Base-by-base conservation (phyloP, 352 stramenopile genomes). In the Nothophytophthora sp. region DNA sequence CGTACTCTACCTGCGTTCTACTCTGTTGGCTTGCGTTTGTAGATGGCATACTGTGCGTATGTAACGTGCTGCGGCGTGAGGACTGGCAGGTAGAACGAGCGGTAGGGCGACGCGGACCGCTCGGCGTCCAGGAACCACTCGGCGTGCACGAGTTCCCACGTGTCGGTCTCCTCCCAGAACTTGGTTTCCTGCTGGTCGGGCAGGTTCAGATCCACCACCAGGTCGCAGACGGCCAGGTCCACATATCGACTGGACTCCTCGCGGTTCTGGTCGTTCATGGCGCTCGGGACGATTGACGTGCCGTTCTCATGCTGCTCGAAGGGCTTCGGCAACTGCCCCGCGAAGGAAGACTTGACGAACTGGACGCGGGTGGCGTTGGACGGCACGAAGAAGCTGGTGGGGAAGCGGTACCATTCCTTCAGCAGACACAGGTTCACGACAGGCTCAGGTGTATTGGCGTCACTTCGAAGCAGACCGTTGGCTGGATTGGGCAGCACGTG, bases 361-460 rank as follows among this genome's bases (percentile, higher is more conserved):
- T 75, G 74, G 18, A 99, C 66, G 27, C 58, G 68, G 46, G 77
- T 80, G 23, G 66, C 63, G 37, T 91, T 91, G 25, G 70, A 66
- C 19, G 96, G 95, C n/a, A 99, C 69, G 59, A 98, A 99, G 61
- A 98, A 99, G 37, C 78, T 97, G 13, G 90, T 90, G 0, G 96
- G 95, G 64, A 98, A 99, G 34, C 94, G 77, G 75, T 99, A 93
- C 97, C 97, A 99, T 89, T 99, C 97, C 56, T 96, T 97, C 34
- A 92, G 89, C n/a, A 97, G 82, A 67, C 97, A 99, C 19, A 99
- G 70, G 15, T 54, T 87, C 25, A 83, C 51, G 3, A 29, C 35
- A 1, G 37, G 38, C 12, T 27, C 25, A 4, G 44, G 39, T 47
- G 41, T 39, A 41, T 42, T 49, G 7, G 35, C 32, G 28, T 27